Conservation (phyloP, 1,284 basidiomycete genomes). For the Rhodotorula sp. region DNA sequence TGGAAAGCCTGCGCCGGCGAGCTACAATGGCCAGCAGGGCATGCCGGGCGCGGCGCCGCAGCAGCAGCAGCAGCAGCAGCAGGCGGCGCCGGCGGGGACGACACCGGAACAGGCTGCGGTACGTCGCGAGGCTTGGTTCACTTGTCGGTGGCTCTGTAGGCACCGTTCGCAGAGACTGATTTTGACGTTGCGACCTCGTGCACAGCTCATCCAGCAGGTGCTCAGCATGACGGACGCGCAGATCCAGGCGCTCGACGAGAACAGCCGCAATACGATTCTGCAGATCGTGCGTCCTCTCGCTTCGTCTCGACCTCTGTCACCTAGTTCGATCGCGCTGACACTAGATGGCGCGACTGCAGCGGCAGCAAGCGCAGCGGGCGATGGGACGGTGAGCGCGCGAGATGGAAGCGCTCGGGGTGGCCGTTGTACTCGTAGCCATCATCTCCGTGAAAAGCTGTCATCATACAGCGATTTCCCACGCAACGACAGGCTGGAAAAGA, state of each 20-base stretch:
- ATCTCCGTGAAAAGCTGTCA: not conserved
- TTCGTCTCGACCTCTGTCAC: not conserved
- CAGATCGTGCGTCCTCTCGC: conserved; percentile 55
- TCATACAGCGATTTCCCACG: no score
- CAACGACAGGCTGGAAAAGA: no score
- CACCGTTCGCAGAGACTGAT: not conserved
- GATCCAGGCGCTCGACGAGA: conserved; percentile 77
- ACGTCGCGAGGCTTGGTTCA: not conserved
- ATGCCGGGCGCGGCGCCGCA: not conserved
- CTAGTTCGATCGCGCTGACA: not conserved
- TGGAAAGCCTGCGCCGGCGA: not conserved
- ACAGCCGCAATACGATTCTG: conserved; percentile 81
- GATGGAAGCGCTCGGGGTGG: not conserved
- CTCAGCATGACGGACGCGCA: conserved; percentile 81
- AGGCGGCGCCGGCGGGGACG: conserved; percentile 33
- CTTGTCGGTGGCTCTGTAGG: no score
- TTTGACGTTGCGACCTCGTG: no score
- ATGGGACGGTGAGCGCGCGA: conserved; percentile 19
- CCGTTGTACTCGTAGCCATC: no score
- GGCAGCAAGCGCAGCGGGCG: conserved; percentile 29
- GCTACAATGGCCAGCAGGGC: not conserved
- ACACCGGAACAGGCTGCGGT: conserved; percentile 47
- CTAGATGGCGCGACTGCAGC: not conserved
- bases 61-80: not conserved
- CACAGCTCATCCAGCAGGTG: conserved; percentile 62